Base-by-base conservation (phyloP, 2,329 filamentous ascomycete species). In the Moelleriella libera region DNA sequence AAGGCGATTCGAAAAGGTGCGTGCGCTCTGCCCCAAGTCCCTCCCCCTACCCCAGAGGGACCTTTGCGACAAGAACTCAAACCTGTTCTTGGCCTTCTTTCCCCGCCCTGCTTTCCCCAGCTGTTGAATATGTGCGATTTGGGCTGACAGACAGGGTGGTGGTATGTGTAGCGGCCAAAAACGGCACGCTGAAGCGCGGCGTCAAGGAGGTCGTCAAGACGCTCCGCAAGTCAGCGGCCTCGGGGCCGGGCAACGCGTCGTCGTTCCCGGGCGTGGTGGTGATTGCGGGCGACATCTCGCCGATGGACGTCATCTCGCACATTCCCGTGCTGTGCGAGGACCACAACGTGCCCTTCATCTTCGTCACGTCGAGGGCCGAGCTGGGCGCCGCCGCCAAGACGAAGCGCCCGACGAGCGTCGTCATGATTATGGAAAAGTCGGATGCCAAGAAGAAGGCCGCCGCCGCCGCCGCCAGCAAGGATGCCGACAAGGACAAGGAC, bases 161-260 rank as follows among this genome's bases (percentile, higher is more conserved):
- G 8, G 28, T 21, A 6, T 9, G 9, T 30, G 49, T 67, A 97
- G 92, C 90, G 57, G 89, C 92, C 59, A 95, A 94, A 71, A 81
- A 88, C 70, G 94, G 94, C 71, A 85, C 87, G 50, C 85, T 98
- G 62, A 94, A 95, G 74, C 89, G 92, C 62, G 92, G 92, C 63
- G 92, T 98, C 55, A 98, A 98, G 71, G 92, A 98, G 72, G 90
- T 95, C 62, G 89, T 97, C 71, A 98, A 98, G 74, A 85, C 89
- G 34, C 85, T 98, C 58, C 88, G 92, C 72, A 97, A 97, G 73
- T 90, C 88, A 11, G 76, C 85, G 49, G 67, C 79, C 57, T 77
- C 81, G 49, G 77, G 80, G n/a, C 76, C 80, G 51, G 75, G 78
- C 54, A 71, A 78, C 61, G 72, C 21, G 21, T 21, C 76, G 46